Evolutionary conservation across 192 early-diverging fungal species (phyloP).

Genomic region (Backusella circina): DNA sequence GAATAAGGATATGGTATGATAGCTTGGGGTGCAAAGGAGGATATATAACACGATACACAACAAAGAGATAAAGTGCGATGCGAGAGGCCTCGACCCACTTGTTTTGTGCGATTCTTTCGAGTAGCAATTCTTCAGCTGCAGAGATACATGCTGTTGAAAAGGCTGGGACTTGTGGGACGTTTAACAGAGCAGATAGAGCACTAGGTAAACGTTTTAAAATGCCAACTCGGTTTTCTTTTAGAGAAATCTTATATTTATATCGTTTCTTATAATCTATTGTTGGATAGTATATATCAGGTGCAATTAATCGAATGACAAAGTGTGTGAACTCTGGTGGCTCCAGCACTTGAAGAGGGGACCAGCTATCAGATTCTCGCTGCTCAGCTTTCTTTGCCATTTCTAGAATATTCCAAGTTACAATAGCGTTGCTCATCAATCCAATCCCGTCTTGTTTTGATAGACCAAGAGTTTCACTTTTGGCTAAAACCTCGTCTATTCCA

Average conservation of each 20-base stretch:
- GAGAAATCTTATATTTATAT: background rate
- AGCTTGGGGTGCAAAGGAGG: conserved; percentile 23
- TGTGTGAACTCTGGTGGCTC: conserved; percentile 22
- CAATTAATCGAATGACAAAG: conserved; percentile 7
- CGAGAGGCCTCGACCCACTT: conserved; percentile 18
- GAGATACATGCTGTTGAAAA: background rate
- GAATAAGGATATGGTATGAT: conserved; percentile 13
- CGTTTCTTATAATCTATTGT: background rate
- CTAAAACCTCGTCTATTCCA: conserved; percentile 9
- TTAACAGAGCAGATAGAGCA: background rate
- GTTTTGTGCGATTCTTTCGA: conserved; percentile 7
- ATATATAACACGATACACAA: conserved; percentile 24
- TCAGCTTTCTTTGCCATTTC: conserved; percentile 6
- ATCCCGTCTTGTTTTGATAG: background rate
- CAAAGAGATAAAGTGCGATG: conserved; percentile 12
- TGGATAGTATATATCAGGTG: conserved; percentile 9
- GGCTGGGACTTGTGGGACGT: background rate
- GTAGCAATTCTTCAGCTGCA: background rate
- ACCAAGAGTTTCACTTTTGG: background rate
- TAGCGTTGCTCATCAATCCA: background rate
- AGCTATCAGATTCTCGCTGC: background rate
- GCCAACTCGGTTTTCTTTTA: background rate
- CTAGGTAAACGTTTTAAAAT: background rate
- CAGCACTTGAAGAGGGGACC: background rate
- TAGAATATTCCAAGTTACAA: conserved; percentile 4